A percentile compares a stretch with the other conserved stretches of the same genome.
phyloP scores from a whole-genome alignment of 2,329 filamentous ascomycete species.

The Monascus ruber region DNA sequence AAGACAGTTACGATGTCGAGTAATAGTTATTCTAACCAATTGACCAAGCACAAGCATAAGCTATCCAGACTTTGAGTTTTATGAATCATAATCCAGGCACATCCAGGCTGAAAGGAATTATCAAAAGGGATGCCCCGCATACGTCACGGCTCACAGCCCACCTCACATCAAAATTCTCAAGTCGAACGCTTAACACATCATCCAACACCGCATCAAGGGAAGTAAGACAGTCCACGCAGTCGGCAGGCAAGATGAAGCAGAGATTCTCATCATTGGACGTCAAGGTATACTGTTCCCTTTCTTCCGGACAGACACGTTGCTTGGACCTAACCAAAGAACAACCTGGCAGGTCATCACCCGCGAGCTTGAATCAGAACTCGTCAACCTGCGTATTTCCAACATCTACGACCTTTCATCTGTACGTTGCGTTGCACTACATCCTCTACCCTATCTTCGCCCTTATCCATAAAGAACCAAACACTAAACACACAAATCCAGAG shows the following conservation, averaged over 20 bases:
- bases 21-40: too few relatives aligned
- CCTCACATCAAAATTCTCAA: too few relatives aligned
- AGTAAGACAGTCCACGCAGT: too few relatives aligned
- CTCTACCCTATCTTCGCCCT: background rate
- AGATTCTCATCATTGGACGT: constrained; percentile 49
- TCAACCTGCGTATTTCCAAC: constrained; percentile 73
- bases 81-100: too few relatives aligned
- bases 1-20: too few relatives aligned
- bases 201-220: background rate
- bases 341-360: constrained; percentile 69
- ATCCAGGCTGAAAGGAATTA: too few relatives aligned
- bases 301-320: too few relatives aligned
- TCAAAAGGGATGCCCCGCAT: constrained; percentile 17
- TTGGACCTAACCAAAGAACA: background rate
- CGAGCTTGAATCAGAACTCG: constrained; percentile 69
- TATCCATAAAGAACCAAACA: background rate
- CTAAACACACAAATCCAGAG: constrained; percentile 37
- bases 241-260: constrained; percentile 40
- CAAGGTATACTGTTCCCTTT: constrained; percentile 29
- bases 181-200: constrained; percentile 12
- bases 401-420: constrained; percentile 88
- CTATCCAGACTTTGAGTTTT: too few relatives aligned
- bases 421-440: constrained; percentile 10
- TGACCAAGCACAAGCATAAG: too few relatives aligned
- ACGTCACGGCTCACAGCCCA: constrained; percentile 17